Evolutionary conservation across 2,329 filamentous ascomycete species (phyloP).

Genomic region (Capronia coronata): DNA sequence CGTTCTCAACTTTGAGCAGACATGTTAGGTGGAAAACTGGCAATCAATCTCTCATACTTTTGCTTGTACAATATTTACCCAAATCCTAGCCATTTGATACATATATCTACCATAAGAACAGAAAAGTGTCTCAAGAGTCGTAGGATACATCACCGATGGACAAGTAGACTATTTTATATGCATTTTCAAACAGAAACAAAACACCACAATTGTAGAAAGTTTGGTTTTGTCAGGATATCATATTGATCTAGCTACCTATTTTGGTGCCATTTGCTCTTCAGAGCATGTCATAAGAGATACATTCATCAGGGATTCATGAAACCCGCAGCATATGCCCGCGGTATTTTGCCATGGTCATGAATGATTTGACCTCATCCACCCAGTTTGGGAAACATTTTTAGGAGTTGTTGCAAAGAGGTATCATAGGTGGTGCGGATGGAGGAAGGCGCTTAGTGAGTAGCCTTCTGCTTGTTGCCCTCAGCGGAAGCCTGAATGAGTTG

Average conservation of each 20-base stretch:
- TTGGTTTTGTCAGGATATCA: conserved; percentile 7
- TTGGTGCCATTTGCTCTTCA: conserved; percentile 2
- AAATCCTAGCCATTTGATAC: too few species aligned
- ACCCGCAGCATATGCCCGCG: conserved; percentile 1
- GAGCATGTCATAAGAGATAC: conserved; percentile 17
- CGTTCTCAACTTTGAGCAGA: too few species aligned
- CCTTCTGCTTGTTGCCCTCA: conserved; percentile 28
- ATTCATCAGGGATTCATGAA: conserved; percentile 12
- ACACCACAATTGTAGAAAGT: not conserved
- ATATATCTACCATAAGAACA: too few species aligned
- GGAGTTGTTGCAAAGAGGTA: conserved; percentile 13
- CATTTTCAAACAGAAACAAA: not conserved
- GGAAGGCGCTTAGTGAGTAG: conserved; percentile 24
- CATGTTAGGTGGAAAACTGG: too few species aligned
- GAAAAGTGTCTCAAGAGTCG: too few species aligned
- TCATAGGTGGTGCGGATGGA: conserved; percentile 4
- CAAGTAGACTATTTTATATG: too few species aligned
- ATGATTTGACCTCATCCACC: conserved; percentile 7
- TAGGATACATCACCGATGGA: too few species aligned
- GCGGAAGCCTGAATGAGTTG: conserved; percentile 22
- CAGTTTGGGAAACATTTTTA: conserved; percentile 8
- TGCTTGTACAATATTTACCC: too few species aligned
- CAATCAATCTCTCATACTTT: too few species aligned
- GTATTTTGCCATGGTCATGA: conserved; percentile 7
- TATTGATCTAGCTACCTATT: conserved; percentile 17